phyloP scores from a whole-genome alignment of 2,329 filamentous ascomycete genomes.

The Colletotrichum sojae region DNA sequence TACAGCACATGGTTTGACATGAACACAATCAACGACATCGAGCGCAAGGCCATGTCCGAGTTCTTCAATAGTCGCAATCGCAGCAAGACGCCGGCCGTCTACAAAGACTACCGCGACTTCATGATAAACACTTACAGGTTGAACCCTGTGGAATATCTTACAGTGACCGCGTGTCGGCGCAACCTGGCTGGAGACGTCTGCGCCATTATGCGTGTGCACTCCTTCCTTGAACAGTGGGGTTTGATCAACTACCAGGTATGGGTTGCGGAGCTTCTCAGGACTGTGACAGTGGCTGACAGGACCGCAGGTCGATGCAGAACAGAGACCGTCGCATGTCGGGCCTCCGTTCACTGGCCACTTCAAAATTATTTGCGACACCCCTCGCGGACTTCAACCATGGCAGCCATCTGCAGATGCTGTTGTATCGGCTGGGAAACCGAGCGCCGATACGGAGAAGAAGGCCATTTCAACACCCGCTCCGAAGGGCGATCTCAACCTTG shows the following conservation, averaged over 20 bases:
- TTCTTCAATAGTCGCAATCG: conserved; percentile 99
- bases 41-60: conserved; percentile 94
- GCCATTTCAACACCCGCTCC: conserved; percentile 75
- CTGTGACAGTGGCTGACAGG: conserved; percentile 46
- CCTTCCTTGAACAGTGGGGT: conserved; percentile 98
- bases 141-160: conserved; percentile 96
- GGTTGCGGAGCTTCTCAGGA: neutral
- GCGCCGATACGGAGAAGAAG: conserved; percentile 79
- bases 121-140: conserved; percentile 99
- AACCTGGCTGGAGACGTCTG: conserved; percentile 98
- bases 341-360: conserved; percentile 98
- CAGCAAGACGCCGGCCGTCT: conserved; percentile 96
- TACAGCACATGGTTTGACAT: conserved; percentile 99
- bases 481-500: conserved; percentile 90
- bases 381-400: conserved; percentile 93
- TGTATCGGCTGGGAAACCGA: conserved; percentile 72
- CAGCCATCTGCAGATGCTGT: conserved; percentile 87
- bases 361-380: conserved; percentile 94
- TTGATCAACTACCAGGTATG: conserved; percentile 97
- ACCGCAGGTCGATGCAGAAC: conserved; percentile 92
- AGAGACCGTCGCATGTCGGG: conserved; percentile 93
- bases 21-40: conserved; percentile 90
- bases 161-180: conserved; percentile 93
- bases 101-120: conserved; percentile 99
- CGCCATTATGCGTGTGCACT: conserved; percentile 98